These are phyloP conservation scores for Metschnikowia similis DNA, from an alignment of 805 yeast species.

Conservation along the genomic window DNA sequence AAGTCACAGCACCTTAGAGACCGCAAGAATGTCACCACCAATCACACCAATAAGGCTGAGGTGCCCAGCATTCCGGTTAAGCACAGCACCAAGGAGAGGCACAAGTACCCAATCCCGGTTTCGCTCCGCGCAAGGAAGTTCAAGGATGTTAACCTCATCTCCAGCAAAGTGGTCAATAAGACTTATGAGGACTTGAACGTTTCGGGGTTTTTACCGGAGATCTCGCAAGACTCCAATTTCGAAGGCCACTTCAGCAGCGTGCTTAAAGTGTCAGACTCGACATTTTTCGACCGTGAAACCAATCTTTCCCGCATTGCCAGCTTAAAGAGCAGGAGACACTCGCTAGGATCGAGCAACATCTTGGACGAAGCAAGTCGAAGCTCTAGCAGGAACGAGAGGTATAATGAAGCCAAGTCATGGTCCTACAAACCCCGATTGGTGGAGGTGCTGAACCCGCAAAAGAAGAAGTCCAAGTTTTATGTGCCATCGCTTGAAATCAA, in stretches of 20 bases:
- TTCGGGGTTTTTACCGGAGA: constrained; percentile 42
- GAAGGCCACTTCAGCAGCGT: constrained; percentile 40
- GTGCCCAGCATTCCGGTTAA: not conserved
- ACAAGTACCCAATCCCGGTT: constrained; percentile 22
- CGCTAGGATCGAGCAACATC: constrained; percentile 1
- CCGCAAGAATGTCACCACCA: not conserved
- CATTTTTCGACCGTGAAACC: constrained; percentile 1
- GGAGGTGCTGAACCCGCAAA: not conserved
- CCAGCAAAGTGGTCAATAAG: constrained; percentile 41
- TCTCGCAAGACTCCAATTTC: constrained; percentile 47
- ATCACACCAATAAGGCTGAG: not conserved
- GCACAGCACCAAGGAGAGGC: constrained; percentile 13
- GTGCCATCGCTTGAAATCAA: constrained; percentile 43
- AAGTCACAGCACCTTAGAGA: constrained; percentile 29
- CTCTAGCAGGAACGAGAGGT: not conserved
- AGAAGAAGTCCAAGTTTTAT: constrained; percentile 27
- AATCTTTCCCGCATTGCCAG: constrained; percentile 2
- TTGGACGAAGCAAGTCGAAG: not conserved
- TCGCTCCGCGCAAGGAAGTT: constrained; percentile 28
- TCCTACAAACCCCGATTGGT: not conserved
- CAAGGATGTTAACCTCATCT: constrained; percentile 39
- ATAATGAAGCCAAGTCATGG: not conserved
- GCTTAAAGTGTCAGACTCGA: constrained; percentile 11
- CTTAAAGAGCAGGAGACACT: constrained; percentile 2
- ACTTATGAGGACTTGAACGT: constrained; percentile 39